Evolutionary conservation across 805 yeast species (phyloP).

Genomic region (Wickerhamomyces chambardii): DNA sequence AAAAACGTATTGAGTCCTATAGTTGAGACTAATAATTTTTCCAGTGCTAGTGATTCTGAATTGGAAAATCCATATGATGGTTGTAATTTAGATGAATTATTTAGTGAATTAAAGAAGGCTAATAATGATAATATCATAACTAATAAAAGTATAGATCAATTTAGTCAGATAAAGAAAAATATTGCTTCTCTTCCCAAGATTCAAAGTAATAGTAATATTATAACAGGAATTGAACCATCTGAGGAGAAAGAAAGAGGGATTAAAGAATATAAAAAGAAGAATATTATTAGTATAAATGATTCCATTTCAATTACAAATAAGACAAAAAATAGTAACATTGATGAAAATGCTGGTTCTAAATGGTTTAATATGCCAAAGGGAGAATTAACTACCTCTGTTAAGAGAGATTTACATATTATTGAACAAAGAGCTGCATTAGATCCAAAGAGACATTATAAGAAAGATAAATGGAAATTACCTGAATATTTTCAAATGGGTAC

Average conservation of each 20-base stretch:
- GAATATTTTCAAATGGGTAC: slow-evolving; percentile 87
- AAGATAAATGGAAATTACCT: slow-evolving; percentile 70
- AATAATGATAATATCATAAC: background rate
- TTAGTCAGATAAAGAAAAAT: slow-evolving; percentile 25
- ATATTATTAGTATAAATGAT: slow-evolving; percentile 32
- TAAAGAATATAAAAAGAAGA: slow-evolving; percentile 6
- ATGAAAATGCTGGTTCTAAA: slow-evolving; percentile 36
- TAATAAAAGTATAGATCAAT: slow-evolving; percentile 11
- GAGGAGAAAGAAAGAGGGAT: slow-evolving; percentile 5
- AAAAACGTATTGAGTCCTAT: background rate
- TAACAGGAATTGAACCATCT: slow-evolving; percentile 7
- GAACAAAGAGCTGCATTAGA: slow-evolving; percentile 88
- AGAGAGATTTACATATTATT: slow-evolving; percentile 69
- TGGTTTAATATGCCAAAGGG: slow-evolving; percentile 82
- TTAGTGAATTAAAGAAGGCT: slow-evolving; percentile 16
- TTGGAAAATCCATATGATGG: background rate
- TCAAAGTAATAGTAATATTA: slow-evolving; percentile 5
- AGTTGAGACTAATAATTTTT: background rate
- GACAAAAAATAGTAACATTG: too few species aligned
- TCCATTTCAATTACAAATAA: slow-evolving; percentile 23
- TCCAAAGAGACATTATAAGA: slow-evolving; percentile 92
- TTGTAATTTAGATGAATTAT: slow-evolving; percentile 23
- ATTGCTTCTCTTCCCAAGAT: slow-evolving; percentile 32
- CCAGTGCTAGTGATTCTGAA: background rate
- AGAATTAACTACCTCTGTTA: slow-evolving; percentile 61